Conservation (phyloP, 306 rosid genomes). For the Clitoria ternatea region DNA sequence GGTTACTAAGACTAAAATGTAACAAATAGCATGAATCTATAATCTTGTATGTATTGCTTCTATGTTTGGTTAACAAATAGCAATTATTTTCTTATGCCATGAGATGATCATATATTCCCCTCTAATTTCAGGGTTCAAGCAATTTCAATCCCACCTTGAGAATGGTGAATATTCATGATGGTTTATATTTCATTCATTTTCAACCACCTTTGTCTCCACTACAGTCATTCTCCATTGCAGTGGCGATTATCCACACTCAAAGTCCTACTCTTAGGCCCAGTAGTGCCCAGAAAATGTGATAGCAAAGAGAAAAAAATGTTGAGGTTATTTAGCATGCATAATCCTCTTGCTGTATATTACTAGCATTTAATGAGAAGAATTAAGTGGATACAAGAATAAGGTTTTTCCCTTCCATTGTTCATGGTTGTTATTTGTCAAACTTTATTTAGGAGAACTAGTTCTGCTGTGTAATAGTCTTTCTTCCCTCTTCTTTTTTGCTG, state of each 20-base stretch:
- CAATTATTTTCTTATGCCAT: not conserved
- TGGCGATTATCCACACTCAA: not conserved
- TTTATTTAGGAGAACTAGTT: not conserved
- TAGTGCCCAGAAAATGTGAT: not conserved
- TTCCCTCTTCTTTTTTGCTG: not conserved
- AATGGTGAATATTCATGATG: constrained; percentile 9
- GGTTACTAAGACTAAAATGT: not conserved
- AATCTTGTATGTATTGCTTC: not conserved
- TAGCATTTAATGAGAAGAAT: not conserved
- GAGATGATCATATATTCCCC: not conserved
- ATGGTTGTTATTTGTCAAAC: not conserved
- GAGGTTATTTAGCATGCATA: not conserved
- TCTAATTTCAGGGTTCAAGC: constrained; percentile 7
- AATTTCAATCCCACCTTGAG: not conserved
- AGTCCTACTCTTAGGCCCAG: not conserved
- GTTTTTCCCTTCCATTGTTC: not conserved
- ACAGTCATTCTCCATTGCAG: not conserved
- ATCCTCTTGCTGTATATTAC: not conserved
- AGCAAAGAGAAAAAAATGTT: not conserved
- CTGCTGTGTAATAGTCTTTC: not conserved
- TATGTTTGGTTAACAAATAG: not conserved
- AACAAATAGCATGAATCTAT: not conserved
- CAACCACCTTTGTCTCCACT: not conserved
- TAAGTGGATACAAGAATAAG: not conserved
- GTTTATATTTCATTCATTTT: constrained; percentile 6